A percentile compares a stretch with the other conserved stretches of the same genome.
These are phyloP conservation scores for Pleurostoma richardsiae DNA, from an alignment of 2,329 filamentous ascomycete species.

Conservation along the genomic window DNA sequence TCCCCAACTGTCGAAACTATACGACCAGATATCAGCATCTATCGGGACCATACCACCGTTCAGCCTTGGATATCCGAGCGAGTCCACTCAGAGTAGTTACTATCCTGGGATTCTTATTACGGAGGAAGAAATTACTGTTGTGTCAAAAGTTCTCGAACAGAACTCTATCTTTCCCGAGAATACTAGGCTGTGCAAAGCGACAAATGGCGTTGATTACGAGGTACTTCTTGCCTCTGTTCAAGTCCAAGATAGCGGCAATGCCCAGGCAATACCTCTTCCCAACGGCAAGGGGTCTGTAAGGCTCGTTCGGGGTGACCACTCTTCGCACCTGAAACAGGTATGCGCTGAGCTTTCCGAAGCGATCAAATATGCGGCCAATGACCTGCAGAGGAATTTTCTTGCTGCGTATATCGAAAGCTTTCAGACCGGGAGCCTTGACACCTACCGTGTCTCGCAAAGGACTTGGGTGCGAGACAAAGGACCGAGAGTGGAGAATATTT, in stretches of 20 bases:
- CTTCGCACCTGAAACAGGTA: conserved; percentile 43
- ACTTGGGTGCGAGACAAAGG: conserved; percentile 55
- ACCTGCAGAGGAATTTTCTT: conserved; percentile 45
- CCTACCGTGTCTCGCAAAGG: conserved; percentile 49
- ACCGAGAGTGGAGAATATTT: conserved; percentile 51
- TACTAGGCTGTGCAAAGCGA: conserved; percentile 42
- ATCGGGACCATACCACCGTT: conserved; percentile 45
- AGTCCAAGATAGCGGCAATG: conserved; percentile 4
- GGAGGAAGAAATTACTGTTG: conserved; percentile 44
- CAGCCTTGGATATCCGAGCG: conserved; percentile 49
- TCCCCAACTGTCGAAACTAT: conserved; percentile 31
- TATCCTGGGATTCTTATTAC: conserved; percentile 48
- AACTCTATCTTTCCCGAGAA: conserved; percentile 51
- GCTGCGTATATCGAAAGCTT: conserved; percentile 50
- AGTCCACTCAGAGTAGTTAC: conserved; percentile 41
- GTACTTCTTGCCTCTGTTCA: conserved; percentile 33
- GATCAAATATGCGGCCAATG: conserved; percentile 42
- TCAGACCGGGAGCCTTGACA: conserved; percentile 46
- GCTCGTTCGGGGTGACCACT: conserved; percentile 48
- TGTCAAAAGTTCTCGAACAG: conserved; percentile 44
- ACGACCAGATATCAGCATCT: conserved; percentile 33
- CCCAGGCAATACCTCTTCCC: conserved; percentile 3
- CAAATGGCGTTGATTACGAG: conserved; percentile 32
- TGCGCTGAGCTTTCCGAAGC: conserved; percentile 41
- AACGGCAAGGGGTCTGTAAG: conserved; percentile 31